These are phyloP conservation scores for Globisporangium heterothallicum DNA, from an alignment of 352 stramenopile species.

Conservation along the genomic window DNA sequence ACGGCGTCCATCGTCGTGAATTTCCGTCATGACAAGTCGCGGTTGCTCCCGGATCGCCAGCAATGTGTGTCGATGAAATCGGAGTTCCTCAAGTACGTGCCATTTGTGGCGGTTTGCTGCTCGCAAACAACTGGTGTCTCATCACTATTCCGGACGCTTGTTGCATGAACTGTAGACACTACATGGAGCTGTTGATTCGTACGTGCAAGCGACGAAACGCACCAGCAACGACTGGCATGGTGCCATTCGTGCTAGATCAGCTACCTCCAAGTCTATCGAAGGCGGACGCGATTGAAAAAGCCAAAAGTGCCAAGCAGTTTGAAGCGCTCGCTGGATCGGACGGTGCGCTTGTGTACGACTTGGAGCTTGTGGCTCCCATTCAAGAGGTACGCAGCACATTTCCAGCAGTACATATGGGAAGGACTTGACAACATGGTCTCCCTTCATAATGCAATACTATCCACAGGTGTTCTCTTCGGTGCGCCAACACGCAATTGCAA, in stretches of 20 bases:
- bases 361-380: constrained; percentile 77
- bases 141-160: too few relatives aligned
- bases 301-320: constrained; percentile 77
- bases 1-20: constrained; percentile 95
- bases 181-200: constrained; percentile 91
- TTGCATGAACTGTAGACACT: constrained; percentile 42
- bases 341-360: constrained; percentile 92
- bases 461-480: constrained; percentile 15
- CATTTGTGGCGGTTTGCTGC: not conserved
- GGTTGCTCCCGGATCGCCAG: constrained; percentile 89
- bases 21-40: constrained; percentile 76
- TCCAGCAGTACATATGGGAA: too few relatives aligned
- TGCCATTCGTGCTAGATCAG: constrained; percentile 91
- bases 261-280: constrained; percentile 64
- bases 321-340: constrained; percentile 90
- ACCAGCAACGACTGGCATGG: constrained; percentile 95
- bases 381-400: too few relatives aligned
- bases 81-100: constrained; percentile 41
- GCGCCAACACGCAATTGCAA: not conserved
- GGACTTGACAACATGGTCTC: too few relatives aligned
- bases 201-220: constrained; percentile 92
- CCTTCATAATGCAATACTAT: too few relatives aligned
- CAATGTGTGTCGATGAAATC: constrained; percentile 70
- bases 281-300: constrained; percentile 66
- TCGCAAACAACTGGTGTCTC: not conserved